These are phyloP conservation scores for Globisporangium echinulatum DNA, from an alignment of 352 stramenopile species.

Conservation along the genomic window DNA sequence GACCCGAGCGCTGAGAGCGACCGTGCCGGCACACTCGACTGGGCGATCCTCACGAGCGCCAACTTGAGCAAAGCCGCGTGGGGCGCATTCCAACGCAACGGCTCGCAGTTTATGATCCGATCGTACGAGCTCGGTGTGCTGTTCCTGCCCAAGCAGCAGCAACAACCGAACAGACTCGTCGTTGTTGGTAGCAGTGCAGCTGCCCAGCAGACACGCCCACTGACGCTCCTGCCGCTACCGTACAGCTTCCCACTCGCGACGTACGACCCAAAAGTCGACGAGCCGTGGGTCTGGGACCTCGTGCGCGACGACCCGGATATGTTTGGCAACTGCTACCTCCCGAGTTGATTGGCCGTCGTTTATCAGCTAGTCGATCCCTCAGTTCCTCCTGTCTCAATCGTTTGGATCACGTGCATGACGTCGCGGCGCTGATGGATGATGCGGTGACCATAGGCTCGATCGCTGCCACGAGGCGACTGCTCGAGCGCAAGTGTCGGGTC, in stretches of 20 bases:
- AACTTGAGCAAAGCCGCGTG: conserved; percentile 83
- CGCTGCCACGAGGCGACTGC: background rate
- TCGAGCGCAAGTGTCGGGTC: too few relatives aligned
- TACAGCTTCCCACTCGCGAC: conserved; percentile 62
- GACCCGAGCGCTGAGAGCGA: conserved; percentile 19
- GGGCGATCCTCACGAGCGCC: conserved; percentile 71
- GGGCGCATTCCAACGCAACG: conserved; percentile 66
- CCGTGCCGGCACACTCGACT: conserved; percentile 35
- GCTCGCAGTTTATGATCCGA: conserved; percentile 74
- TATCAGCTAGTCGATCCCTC: too few relatives aligned
- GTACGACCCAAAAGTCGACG: conserved; percentile 62
- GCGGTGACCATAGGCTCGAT: conserved; percentile 12
- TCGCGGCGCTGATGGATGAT: conserved; percentile 30
- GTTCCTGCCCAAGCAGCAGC: conserved; percentile 34
- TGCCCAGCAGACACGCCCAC: conserved; percentile 14
- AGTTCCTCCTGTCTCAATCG: conserved; percentile 1
- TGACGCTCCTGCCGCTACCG: conserved; percentile 36
- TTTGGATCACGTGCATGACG: conserved; percentile 20
- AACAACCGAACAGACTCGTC: conserved; percentile 12
- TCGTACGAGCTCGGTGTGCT: conserved; percentile 80
- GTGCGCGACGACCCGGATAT: conserved; percentile 57
- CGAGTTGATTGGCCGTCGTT: background rate
- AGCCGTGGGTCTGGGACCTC: conserved; percentile 81
- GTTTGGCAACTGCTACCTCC: conserved; percentile 69
- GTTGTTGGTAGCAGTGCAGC: conserved; percentile 20